phyloP scores from a whole-genome alignment of 306 rosid species.

The Castanospermum australe region DNA sequence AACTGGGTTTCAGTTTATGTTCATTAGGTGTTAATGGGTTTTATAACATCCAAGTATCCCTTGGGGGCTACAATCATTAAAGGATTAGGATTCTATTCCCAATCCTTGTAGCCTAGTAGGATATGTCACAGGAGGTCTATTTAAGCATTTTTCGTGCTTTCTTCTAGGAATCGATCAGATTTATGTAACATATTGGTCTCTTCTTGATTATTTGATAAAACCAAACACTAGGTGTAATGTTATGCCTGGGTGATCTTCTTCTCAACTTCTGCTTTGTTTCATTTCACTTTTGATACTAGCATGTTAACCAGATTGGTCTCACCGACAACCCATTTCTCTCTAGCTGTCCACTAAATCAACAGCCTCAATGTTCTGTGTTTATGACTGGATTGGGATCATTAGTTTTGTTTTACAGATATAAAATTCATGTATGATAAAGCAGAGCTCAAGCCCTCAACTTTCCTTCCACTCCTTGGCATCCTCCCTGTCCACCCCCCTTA shows the following conservation, averaged over 20 bases:
- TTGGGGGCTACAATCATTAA: neutral
- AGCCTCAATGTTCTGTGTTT: neutral
- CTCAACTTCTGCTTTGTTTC: neutral
- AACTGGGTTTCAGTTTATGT: neutral
- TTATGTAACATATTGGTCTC: neutral
- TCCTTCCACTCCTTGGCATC: neutral
- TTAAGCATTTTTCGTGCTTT: neutral
- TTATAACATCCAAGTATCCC: neutral
- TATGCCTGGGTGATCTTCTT: neutral
- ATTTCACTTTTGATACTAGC: too few species aligned
- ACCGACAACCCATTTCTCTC: neutral
- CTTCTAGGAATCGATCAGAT: neutral
- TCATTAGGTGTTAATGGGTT: neutral
- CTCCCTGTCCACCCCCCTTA: neutral
- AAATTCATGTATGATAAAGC: neutral
- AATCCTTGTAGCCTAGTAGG: neutral
- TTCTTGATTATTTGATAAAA: neutral
- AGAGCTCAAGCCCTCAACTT: neutral
- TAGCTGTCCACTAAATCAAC: neutral
- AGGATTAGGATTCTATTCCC: neutral
- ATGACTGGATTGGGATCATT: neutral
- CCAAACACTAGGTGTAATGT: neutral
- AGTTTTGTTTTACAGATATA: neutral
- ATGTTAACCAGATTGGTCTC: too few species aligned
- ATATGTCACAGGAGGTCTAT: neutral